Base-by-base conservation (phyloP, 495 filamentous ascomycete genomes). In the Geoglossum glabrum region DNA sequence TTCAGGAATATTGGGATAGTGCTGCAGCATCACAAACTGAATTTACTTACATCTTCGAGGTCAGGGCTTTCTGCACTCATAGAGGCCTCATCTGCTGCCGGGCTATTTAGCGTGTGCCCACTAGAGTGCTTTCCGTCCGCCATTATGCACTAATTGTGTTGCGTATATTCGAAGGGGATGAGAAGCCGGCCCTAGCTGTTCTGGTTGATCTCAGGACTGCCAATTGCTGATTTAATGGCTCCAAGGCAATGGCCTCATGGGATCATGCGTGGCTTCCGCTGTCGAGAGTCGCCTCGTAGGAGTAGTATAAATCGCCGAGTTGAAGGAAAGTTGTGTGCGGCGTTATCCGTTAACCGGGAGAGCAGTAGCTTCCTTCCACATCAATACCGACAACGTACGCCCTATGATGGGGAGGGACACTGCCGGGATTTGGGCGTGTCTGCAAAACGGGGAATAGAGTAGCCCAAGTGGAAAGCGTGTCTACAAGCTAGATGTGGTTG, bases 11-110 rank as follows among this genome's bases (percentile, higher is more conserved):
- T 28, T 25, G 26, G 1, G 28, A 19, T 28, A 31, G 11, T 15
- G 28, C 15, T 52, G 28, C 28, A n/a, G 11, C 17, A 9, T n/a
- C 43, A 63, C 31, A 66, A 28, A 9, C 49, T 28, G 49, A 52
- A 26, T 13, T 13, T 26, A 52, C 49, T 65, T 66, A 76, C 75
- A 69, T 70, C 73, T 71, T 74, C 73, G 58, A 72, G 72, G 58
- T 76, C 74, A 58, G 67, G 70, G 61, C 69, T 72, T 46, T 75
- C 71, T 36, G 67, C 67, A 59, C 66, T 72, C 15, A 31, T 5
- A 2, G 17, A 40, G 66, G 49, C 23, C 25, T 13, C 30, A 19
- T 13, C 25, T 17, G 6, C 26, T 25, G 46, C 46, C 26, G 10
- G 7, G 7, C 19, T 21, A 25, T 23, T 11, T 23, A 1, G 5